A percentile compares a stretch with the other conserved stretches of the same genome.
phyloP scores from a whole-genome alignment of 306 rosid genomes.

The Casuarina glauca region DNA sequence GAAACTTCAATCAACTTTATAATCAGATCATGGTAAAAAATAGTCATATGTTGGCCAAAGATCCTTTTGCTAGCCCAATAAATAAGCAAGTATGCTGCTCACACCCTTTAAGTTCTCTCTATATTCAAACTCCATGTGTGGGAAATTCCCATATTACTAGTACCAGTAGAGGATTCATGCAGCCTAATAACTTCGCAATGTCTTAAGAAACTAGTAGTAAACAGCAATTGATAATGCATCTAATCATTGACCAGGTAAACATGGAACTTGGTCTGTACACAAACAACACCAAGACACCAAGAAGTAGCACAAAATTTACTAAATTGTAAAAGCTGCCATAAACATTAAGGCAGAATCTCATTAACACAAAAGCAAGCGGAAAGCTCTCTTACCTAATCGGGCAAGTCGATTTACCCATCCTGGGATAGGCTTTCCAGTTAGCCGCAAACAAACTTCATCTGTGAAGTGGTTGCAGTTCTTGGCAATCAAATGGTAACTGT shows the following conservation, averaged over 20 bases:
- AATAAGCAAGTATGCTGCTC: conserved; percentile 10
- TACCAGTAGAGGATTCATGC: conserved; percentile 6
- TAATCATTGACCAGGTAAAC: not conserved
- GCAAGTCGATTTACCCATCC: conserved; percentile 98
- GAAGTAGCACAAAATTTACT: not conserved
- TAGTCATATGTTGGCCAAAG: conserved; percentile 6
- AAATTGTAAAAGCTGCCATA: not conserved
- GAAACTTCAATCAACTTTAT: conserved; percentile 36
- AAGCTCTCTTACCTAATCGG: conserved; percentile 65
- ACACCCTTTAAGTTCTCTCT: conserved; percentile 8
- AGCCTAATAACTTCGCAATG: not conserved
- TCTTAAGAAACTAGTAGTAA: not conserved
- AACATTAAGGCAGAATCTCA: not conserved
- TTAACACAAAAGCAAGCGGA: conserved; percentile 20
- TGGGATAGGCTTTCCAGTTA: conserved; percentile 90
- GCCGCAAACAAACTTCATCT: conserved; percentile 73
- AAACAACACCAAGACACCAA: not conserved
- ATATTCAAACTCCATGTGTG: conserved; percentile 18
- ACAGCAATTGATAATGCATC: not conserved
- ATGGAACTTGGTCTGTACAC: not conserved
- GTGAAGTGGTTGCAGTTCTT: conserved; percentile 98
- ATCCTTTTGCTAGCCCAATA: not conserved
- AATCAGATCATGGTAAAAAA: conserved; percentile 45
- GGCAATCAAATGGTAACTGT: conserved; percentile 90
- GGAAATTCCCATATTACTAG: conserved; percentile 18